Base-by-base conservation (phyloP, 1,139 yeast genomes). In the Magnusiomyces ingens region DNA sequence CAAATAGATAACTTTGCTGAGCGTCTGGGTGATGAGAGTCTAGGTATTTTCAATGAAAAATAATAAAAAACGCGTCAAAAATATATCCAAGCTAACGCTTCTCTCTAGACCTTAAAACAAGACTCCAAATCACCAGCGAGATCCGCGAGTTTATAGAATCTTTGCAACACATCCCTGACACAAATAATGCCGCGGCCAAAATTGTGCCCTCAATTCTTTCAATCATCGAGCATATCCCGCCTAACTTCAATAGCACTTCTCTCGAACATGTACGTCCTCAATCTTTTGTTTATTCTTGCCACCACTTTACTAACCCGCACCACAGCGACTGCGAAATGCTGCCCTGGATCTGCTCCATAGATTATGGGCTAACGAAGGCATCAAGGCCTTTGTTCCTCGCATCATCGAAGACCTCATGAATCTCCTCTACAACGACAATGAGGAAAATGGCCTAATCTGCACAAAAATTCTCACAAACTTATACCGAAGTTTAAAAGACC, bases 391-490 rank as follows among this genome's bases (percentile, higher is more conserved):
- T 66, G 81, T 91, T 0, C 73, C 74, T 46, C 74, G 76, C 38
- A 78, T 90, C 29, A 72, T 87, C 63, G 82, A 80, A 46, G 71
- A 77, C n/a, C 71, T 91, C 55, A 80, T 84, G 64, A 70, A 72
- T 37, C 73, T 86, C 17, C 73, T 93, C 56, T 80, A 79, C 21
- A 75, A 72, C 17, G 99, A 94, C 66, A 93, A 94, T 66, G 99
- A 94, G 69, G 98, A 91, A 60, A 93, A 93, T 66, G 99, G 98
- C 49, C 90, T 90, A 1, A 75, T 90, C 54, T 86, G 95, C 67
- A 84, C 91, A 85, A 91, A 89, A 67, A 84, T 90, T 53, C 77
- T 91, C 54, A 89, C 98, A n/a, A 80, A 86, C 49, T 73, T 93
- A 55, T 96, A 91, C 71, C 85, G 94, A 67, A 81, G 94, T 0